Conservation (phyloP, 169 alveolate genomes). For the Eimeria praecox region DNA sequence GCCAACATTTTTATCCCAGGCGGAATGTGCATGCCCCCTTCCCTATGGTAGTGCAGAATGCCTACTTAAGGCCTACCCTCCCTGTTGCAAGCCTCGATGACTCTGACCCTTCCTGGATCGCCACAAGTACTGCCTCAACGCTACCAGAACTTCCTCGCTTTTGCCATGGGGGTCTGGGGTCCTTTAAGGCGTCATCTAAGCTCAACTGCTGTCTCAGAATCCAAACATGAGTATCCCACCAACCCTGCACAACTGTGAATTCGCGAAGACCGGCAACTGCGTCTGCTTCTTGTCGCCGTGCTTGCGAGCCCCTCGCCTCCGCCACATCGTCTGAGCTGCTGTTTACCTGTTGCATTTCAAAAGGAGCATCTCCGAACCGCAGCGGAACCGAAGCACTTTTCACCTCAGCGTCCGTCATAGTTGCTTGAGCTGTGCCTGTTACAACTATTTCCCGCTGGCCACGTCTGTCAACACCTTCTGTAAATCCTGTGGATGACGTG, state of each 20-base stretch:
- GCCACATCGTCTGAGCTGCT: neutral
- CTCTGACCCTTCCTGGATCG: conserved; percentile 37
- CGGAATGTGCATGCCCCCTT: neutral
- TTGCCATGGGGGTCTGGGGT: conserved; percentile 29
- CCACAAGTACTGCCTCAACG: conserved; percentile 34
- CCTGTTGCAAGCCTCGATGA: conserved; percentile 29
- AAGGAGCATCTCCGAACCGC: neutral
- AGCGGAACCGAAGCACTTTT: neutral
- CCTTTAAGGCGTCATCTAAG: conserved; percentile 38
- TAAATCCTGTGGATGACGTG: conserved; percentile 33
- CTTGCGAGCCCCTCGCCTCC: neutral
- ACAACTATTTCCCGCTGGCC: conserved; percentile 17
- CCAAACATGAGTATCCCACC: conserved; percentile 67
- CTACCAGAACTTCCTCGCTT: neutral
- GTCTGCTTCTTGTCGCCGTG: neutral
- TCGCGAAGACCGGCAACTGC: conserved; percentile 37
- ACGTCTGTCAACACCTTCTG: neutral
- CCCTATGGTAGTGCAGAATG: neutral
- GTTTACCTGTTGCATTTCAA: neutral
- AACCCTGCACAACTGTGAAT: conserved; percentile 68
- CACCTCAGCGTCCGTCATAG: conserved; percentile 60
- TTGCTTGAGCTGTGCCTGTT: conserved; percentile 65
- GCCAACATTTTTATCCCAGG: neutral
- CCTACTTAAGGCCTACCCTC: conserved; percentile 15
- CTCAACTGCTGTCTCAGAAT: conserved; percentile 46